A percentile compares a stretch with the other conserved stretches of the same genome.
These are phyloP conservation scores for Aquilaria yunnanensis DNA, from an alignment of 345 rosid species.

Conservation along the genomic window DNA sequence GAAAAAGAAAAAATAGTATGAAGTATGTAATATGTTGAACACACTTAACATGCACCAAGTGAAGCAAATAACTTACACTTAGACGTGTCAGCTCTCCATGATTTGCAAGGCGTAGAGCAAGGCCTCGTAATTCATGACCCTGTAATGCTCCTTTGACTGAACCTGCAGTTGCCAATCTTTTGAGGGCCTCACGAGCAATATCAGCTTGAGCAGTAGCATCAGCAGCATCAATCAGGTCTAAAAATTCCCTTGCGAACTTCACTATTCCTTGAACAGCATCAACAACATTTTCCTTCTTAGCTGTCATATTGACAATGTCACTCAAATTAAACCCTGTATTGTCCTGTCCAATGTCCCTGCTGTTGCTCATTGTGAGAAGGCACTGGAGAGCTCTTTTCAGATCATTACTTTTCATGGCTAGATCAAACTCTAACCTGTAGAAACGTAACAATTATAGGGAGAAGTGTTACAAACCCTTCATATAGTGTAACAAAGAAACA, in stretches of 20 bases:
- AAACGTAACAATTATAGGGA: constrained; percentile 1
- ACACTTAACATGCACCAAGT: constrained; percentile 14
- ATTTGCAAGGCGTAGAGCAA: constrained; percentile 93
- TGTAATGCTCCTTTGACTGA: constrained; percentile 94
- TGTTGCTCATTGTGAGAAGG: constrained; percentile 94
- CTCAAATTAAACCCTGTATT: constrained; percentile 62
- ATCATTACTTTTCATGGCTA: constrained; percentile 98
- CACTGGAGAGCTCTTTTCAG: constrained; percentile 98
- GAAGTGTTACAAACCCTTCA: no score
- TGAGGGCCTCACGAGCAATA: constrained; percentile 93
- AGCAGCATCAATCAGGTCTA: constrained; percentile 98
- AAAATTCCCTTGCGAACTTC: constrained; percentile 86
- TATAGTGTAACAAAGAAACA: constrained; percentile 1
- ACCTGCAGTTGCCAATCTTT: constrained; percentile 94
- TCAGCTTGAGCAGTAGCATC: constrained; percentile 95
- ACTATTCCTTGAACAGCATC: constrained; percentile 96
- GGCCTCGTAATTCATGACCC: constrained; percentile 84
- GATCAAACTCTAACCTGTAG: constrained; percentile 89
- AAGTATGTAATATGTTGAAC: background rate
- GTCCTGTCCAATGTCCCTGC: constrained; percentile 90
- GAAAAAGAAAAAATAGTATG: no score
- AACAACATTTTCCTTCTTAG: constrained; percentile 85
- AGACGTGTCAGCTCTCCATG: constrained; percentile 92
- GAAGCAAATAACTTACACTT: constrained; percentile 44
- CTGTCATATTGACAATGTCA: constrained; percentile 75